Conservation (phyloP, 345 rosid species). For the Populus alba region DNA sequence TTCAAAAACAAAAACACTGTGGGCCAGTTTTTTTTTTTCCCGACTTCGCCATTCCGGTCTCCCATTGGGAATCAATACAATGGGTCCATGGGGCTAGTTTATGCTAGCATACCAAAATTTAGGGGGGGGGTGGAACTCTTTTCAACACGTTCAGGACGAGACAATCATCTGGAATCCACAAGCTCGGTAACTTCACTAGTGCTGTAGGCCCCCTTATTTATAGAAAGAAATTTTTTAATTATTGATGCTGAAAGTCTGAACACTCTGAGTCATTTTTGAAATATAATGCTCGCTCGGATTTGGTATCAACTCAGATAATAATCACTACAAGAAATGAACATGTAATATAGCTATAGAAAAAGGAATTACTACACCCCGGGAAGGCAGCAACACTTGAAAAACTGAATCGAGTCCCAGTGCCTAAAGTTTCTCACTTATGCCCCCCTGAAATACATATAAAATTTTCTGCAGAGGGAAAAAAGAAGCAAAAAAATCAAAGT, state of each 20-base stretch:
- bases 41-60: too few species aligned
- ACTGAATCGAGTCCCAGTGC: background rate
- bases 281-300: background rate
- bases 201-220: background rate
- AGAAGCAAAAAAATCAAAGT: background rate
- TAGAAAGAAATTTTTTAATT: background rate
- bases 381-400: background rate
- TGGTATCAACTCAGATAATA: background rate
- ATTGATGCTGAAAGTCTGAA: background rate
- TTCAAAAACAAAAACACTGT: too few species aligned
- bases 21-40: too few species aligned
- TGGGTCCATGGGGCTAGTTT: too few species aligned
- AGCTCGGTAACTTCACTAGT: background rate
- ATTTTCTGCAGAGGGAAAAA: constrained; percentile 58
- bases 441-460: constrained; percentile 88
- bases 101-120: too few species aligned
- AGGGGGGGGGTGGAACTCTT: background rate
- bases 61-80: too few species aligned
- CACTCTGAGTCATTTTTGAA: background rate
- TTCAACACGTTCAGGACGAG: background rate
- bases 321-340: background rate
- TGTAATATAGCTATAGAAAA: background rate
- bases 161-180: background rate
- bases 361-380: constrained; percentile 4
- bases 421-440: constrained; percentile 46